Percentiles rank a stretch among this genome's conserved stretches.
Conservation (phyloP, 495 filamentous ascomycete genomes). For the Margaritispora aquatica region DNA sequence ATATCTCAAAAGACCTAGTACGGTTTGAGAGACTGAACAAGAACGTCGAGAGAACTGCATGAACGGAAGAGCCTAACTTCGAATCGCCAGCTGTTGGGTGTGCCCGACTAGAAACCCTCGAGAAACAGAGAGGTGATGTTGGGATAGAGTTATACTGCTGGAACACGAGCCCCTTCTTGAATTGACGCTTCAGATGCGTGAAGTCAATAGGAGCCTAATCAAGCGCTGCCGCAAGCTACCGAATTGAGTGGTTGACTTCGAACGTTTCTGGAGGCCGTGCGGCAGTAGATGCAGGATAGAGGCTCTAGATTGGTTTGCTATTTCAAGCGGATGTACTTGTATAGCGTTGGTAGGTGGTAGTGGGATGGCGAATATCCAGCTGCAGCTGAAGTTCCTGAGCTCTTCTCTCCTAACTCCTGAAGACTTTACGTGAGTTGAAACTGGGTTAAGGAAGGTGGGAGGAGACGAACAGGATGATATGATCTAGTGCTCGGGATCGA, state of each 20-base stretch:
- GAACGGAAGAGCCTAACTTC: conserved; percentile 6
- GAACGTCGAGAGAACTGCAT: conserved; percentile 14
- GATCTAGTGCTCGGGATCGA: too few species aligned
- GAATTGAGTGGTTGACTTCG: neutral
- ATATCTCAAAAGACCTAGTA: neutral
- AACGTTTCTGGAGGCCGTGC: conserved; percentile 15
- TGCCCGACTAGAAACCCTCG: conserved; percentile 4
- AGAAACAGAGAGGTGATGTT: conserved; percentile 16
- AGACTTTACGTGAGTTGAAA: too few species aligned
- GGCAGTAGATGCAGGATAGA: neutral
- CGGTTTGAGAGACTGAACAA: neutral
- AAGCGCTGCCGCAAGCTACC: neutral
- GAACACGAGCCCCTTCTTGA: conserved; percentile 1
- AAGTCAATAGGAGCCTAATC: neutral
- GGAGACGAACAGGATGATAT: too few species aligned
- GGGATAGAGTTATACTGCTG: conserved; percentile 16
- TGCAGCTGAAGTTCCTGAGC: neutral
- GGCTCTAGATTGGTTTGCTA: neutral
- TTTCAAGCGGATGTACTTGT: too few species aligned
- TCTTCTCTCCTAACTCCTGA: too few species aligned
- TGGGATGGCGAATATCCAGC: neutral
- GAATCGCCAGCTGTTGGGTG: conserved; percentile 1
- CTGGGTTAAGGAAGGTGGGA: too few species aligned
- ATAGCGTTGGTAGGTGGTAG: neutral
- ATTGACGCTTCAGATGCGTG: too few species aligned